These are phyloP conservation scores for Lathyrus tuberosus DNA, from an alignment of 306 rosid species.

Conservation along the genomic window DNA sequence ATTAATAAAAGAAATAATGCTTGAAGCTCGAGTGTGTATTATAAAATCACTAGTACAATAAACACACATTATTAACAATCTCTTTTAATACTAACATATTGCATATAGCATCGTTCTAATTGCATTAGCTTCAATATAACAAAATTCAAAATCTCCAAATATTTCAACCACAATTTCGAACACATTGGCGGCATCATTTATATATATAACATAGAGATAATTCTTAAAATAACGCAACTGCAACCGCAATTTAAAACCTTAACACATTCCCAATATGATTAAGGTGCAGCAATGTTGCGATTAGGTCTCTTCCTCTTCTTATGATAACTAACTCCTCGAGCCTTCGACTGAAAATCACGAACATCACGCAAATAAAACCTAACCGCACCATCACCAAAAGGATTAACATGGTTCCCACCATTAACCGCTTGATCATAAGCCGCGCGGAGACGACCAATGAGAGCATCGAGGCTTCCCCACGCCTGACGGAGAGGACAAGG, in stretches of 20 bases:
- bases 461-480: slow-evolving; percentile 97
- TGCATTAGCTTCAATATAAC: not conserved
- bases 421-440: slow-evolving; percentile 72
- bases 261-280: no score
- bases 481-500: slow-evolving; percentile 96
- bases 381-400: slow-evolving; percentile 73
- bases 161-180: not conserved
- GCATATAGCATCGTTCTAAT: not conserved
- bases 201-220: not conserved
- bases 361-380: slow-evolving; percentile 83
- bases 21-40: not conserved
- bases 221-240: not conserved
- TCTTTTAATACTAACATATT: not conserved
- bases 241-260: not conserved
- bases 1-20: not conserved
- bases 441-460: slow-evolving; percentile 91
- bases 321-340: slow-evolving; percentile 89
- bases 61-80: not conserved
- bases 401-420: slow-evolving; percentile 68
- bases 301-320: slow-evolving; percentile 91
- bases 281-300: not conserved
- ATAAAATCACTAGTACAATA: not conserved
- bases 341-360: slow-evolving; percentile 86
- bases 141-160: not conserved
- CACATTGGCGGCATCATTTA: not conserved